Base-by-base conservation (phyloP, 768 basidiomycete species). In the Boletus vermiculosoides region DNA sequence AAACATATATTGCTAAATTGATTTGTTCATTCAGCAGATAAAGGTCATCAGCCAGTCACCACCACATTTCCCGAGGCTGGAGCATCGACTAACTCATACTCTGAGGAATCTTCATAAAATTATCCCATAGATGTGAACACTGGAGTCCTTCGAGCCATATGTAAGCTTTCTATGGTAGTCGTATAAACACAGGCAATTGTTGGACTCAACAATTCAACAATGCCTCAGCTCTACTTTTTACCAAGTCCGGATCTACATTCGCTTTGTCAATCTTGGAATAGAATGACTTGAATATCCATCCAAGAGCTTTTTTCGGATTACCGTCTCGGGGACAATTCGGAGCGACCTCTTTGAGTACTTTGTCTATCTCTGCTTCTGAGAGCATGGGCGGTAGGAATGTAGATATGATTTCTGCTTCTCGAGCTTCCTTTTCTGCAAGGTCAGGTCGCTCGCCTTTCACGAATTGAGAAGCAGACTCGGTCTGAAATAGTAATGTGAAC, bases 211-310 rank as follows among this genome's bases (percentile, higher is more conserved):
- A 13, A 34, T 59, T 56, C 53, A 81, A 63, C 48, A 83, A 62
- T 22, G 61, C 71, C 36, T 79, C 74, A 10, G 80, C 76, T 60
- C 83, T 79, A 51, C 73, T 67, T 62, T 80, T 86, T 16, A 90
- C 85, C 41, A 84, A 65, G 42, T 78, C 74, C 5, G 82, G 62
- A 61, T 87, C 82, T 8, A 89, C 86, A 13, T 67, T 68, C 3
- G 81, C 78, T 63, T 79, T 83, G 69, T 90, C 85, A 5, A 88
- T 77, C 57, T 74, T 73, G 15, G 76, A 67, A 67, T 86, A 90
- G 66, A 91, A 90, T 12, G 73, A 71, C 68, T 85, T 87, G 70
- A 87, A 79, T 57, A 89, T 71, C 44, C 70, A 64, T 36, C 85
- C 85, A 11, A 80, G 58, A 13, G 56, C 62, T 61, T 59, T 55